These are phyloP conservation scores for Beta vulgaris DNA, from an alignment of 148 eudicot genomes.

Conservation along the genomic window DNA sequence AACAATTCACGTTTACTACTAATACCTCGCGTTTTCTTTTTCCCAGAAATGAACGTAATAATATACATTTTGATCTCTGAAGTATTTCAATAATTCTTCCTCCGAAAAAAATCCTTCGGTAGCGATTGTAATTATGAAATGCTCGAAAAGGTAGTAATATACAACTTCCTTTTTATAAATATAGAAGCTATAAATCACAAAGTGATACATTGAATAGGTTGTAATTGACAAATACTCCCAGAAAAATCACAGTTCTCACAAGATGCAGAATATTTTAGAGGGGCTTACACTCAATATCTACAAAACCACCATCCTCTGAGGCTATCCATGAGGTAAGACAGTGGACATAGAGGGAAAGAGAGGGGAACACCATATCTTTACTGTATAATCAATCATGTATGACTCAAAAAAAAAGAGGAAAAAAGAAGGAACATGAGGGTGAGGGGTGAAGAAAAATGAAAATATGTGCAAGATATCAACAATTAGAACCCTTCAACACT, in stretches of 20 bases:
- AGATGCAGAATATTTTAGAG: conserved; percentile 13
- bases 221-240: not conserved
- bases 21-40: too few species aligned
- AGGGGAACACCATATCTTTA: conserved; percentile 25
- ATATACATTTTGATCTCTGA: too few species aligned
- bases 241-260: conserved; percentile 10
- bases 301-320: conserved; percentile 30
- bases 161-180: too few species aligned
- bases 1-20: too few species aligned
- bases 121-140: too few species aligned
- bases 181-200: too few species aligned
- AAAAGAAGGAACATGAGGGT: not conserved
- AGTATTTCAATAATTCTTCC: too few species aligned
- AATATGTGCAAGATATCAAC: conserved; percentile 45
- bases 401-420: not conserved
- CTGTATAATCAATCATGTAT: conserved; percentile 34
- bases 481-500: conserved; percentile 84
- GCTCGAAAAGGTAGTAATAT: too few species aligned
- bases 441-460: not conserved
- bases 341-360: not conserved
- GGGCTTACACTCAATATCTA: conserved; percentile 27
- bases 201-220: too few species aligned
- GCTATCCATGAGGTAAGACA: conserved; percentile 25
- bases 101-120: too few species aligned
- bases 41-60: too few species aligned